Evolutionary conservation across 129 eudicot species (phyloP), one percentile per base, ranked within the genome.

Genomic region (Erigeron canadensis): DNA sequence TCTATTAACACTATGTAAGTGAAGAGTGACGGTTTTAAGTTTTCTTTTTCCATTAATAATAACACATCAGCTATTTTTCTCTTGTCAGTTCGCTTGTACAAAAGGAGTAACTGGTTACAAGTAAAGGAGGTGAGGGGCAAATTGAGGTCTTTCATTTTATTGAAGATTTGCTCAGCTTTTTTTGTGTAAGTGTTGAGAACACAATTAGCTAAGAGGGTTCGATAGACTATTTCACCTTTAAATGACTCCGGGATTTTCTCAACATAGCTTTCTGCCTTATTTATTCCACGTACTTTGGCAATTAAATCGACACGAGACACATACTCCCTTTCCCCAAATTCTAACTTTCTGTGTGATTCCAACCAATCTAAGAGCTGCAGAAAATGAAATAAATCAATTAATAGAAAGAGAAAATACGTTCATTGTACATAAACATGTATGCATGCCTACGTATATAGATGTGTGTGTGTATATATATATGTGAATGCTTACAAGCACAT

Each of bases 361-460:
- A 84, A 13, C 93, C 96, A 87, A 74, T 95, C 96, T 15, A 88
- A 84, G 8, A 95, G 53, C 99, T 95, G 87, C 80, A 79, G 79
- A 58, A 70, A n/a, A 38, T 8, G 37, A 15, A 42, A 41, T 17
- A 28, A 42, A 63, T 42, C 5, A 50, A 17, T 23, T 28, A 4
- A 62, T 16, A 51, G 17, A 51, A 69, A 47, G 47, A 4, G 5
- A 38, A 11, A 13, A 37, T 9, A 40, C 9, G 39, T 39, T 70
- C 11, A 67, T 15, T 34, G 65, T 7, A 63, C 22, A 39, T 8
- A 63, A 38, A 16, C 34, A 64, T 40, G 28, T 10, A 15, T 63
- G 47, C 50, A 41, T 63, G 15, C 22, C n/a, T 64, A 2, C 37
- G 38, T 64, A 17, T 41, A 64, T 13, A 39, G 3, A 62, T 0